Evolutionary conservation across 768 basidiomycete genomes (phyloP), one percentile per base, ranked within the genome.

Genomic region (Panus rudis): DNA sequence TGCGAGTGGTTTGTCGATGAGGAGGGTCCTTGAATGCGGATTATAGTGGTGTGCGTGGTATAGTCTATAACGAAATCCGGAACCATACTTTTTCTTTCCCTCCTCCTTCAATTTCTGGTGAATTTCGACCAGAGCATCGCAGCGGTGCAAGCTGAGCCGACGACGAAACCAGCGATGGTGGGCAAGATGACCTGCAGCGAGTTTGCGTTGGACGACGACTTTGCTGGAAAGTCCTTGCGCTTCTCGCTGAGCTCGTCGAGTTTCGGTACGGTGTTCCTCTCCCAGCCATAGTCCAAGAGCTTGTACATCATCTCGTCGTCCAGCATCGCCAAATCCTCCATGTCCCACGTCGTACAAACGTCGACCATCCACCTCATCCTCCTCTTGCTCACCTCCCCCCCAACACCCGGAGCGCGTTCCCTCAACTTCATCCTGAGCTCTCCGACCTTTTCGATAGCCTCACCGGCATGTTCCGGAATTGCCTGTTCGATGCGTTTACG

Each of bases 281-380:
- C 85, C 92, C 92, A 99, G 3, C 94, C 94, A 33, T 84, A 75
- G 48, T 88, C 78, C 47, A 99, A 62, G 14, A 98, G 63, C 44
- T 54, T 71, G 22, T 66, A 64, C 63, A 89, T 84, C 61, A 70
- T 70, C 13, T 56, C 66, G 24, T 85, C 79, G 60, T 90, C 78
- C 53, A 93, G 68, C 43, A 61, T 49, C 3, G 75, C 78, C 46
- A 99, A 75, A 43, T 93, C 84, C 34, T 84, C 86, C 68, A 97
- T 68, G 24, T 74, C 67, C 93, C 93, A 98, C 23, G 68, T 62
- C 47, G 89, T 88, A 63, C 91, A 97, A 19, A 96, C 67, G 48
- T 73, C 74, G 16, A 83, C 76, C 85, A 96, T 93, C 91, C 90
- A 93, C 51, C 72, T 74, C 92, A 97, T 97, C 57, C 94, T 69